Conservation (phyloP, 1,284 basidiomycete species). For the Ganoderma resinaceum region DNA sequence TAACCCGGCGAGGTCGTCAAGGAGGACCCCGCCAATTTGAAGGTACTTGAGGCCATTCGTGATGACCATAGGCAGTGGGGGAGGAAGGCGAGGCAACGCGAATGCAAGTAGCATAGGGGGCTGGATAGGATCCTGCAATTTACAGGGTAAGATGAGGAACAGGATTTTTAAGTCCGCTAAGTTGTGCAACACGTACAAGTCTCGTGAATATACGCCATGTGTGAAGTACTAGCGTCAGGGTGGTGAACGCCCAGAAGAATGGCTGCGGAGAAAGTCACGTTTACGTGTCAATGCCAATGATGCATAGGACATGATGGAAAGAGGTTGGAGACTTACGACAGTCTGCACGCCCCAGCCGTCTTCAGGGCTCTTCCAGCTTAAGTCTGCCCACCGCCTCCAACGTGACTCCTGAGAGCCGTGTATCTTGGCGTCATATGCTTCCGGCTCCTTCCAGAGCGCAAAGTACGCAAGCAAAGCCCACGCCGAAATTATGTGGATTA, state of each 20-base stretch:
- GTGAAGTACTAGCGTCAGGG: slow-evolving; percentile 71
- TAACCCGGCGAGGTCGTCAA: slow-evolving; percentile 72
- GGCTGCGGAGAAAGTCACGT: slow-evolving; percentile 51
- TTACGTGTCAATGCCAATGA: not conserved
- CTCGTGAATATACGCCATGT: slow-evolving; percentile 73
- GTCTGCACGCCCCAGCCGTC: slow-evolving; percentile 56
- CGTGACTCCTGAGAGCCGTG: slow-evolving; percentile 37
- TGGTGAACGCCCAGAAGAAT: slow-evolving; percentile 81
- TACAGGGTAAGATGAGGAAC: not conserved
- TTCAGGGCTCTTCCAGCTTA: slow-evolving; percentile 45
- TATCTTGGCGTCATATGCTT: slow-evolving; percentile 42
- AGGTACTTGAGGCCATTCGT: slow-evolving; percentile 68
- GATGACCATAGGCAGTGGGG: slow-evolving; percentile 66
- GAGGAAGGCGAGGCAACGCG: slow-evolving; percentile 68
- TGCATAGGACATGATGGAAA: not conserved
- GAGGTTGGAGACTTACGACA: slow-evolving; percentile 52
- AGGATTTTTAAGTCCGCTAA: too few species aligned
- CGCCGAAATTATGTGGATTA: slow-evolving; percentile 67
- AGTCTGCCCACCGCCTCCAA: slow-evolving; percentile 66
- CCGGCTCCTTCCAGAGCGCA: slow-evolving; percentile 69
- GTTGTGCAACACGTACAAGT: slow-evolving; percentile 54
- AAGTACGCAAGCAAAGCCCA: slow-evolving; percentile 74
- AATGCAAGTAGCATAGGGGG: slow-evolving; percentile 66
- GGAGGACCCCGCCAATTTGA: slow-evolving; percentile 65
- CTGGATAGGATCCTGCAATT: slow-evolving; percentile 59